A percentile compares a stretch with the other conserved stretches of the same genome.
phyloP scores from a whole-genome alignment of 2,329 filamentous ascomycete species.

The Dichotomopilus funicola region DNA sequence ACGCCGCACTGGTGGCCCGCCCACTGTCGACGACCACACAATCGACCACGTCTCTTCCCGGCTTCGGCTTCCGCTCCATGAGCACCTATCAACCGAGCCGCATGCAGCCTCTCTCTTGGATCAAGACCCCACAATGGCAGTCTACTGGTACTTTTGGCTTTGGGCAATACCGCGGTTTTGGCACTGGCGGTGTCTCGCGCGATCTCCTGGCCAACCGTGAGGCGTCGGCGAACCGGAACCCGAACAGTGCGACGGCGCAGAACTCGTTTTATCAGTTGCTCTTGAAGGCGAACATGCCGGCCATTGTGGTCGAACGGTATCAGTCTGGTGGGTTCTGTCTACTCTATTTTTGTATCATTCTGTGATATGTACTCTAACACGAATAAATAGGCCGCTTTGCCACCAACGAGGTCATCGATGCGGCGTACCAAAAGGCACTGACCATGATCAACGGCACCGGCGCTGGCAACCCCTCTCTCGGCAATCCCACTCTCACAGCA shows the following conservation, averaged over 20 bases:
- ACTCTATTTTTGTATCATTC: neutral
- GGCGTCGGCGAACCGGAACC: slow-evolving; percentile 88
- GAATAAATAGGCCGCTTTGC: slow-evolving; percentile 55
- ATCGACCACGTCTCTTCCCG: slow-evolving; percentile 11
- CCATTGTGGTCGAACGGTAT: slow-evolving; percentile 86
- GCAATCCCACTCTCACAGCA: slow-evolving; percentile 29
- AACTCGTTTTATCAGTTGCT: slow-evolving; percentile 92
- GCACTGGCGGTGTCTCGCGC: slow-evolving; percentile 44
- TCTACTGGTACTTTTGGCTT: slow-evolving; percentile 6
- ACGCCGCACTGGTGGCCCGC: slow-evolving; percentile 19
- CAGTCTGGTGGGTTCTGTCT: slow-evolving; percentile 51
- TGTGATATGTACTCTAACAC: neutral
- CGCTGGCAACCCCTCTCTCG: slow-evolving; percentile 15
- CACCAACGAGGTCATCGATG: slow-evolving; percentile 68
- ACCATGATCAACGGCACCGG: slow-evolving; percentile 30
- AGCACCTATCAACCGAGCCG: slow-evolving; percentile 22
- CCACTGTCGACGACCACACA: slow-evolving; percentile 8
- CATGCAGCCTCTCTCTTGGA: slow-evolving; percentile 15
- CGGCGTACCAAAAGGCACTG: slow-evolving; percentile 71
- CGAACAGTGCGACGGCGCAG: slow-evolving; percentile 77
- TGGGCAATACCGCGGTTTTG: slow-evolving; percentile 19
- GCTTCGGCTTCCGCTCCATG: slow-evolving; percentile 23
- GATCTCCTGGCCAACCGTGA: slow-evolving; percentile 77
- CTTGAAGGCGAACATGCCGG: slow-evolving; percentile 85
- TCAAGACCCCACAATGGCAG: slow-evolving; percentile 4